Base-by-base conservation (phyloP, 306 rosid species). In the Oemleria cerasiformis region DNA sequence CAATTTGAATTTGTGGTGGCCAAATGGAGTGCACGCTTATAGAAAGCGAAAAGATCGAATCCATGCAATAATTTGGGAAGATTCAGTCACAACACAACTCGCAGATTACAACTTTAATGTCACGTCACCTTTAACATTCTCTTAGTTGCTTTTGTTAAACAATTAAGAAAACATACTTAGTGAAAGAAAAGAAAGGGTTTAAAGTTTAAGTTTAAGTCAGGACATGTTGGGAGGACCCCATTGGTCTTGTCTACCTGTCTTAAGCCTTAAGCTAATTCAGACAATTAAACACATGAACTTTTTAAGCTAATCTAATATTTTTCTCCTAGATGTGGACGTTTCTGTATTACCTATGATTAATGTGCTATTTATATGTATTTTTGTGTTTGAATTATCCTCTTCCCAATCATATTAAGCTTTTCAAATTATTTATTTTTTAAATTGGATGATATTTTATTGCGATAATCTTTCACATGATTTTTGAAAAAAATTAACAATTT, bases 171-270 rank as follows among this genome's bases (percentile, higher is more conserved):
- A 12, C 10, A 20, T 23, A 23, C 23, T 39, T 34, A 47, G 62
- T 40, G 17, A 67, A 64, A 41, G 60, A 39, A n/a, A 63, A 51
- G 70, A 65, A 49, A 58, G 30, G n/a, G 45, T 16, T 25, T 9
- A 2, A 25, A 25, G 30, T 1, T 2, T 25, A 17, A 14, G 14
- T 36, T 48, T 44, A 14, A 42, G 17, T 49, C 23, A 48, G 40
- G 38, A 34, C 73, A 55, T 40, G 73, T 55, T 40, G 42, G n/a
- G 25, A 42, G 39, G 23, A 39, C 14, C 49, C 63, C 9, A 69
- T 53, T 38, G 73, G 51, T 68, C 62, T 3, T 20, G n/a, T 49
- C 54, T 6, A 6, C 19, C 54, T 49, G 54, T 49, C 20, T 49
- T 49, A 49, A 49, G 20, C n/a, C 54, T 49, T 49, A 49, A 49